Evolutionary conservation across 257 asterid species (phyloP).

Genomic region (Nicotiana sylvestris): DNA sequence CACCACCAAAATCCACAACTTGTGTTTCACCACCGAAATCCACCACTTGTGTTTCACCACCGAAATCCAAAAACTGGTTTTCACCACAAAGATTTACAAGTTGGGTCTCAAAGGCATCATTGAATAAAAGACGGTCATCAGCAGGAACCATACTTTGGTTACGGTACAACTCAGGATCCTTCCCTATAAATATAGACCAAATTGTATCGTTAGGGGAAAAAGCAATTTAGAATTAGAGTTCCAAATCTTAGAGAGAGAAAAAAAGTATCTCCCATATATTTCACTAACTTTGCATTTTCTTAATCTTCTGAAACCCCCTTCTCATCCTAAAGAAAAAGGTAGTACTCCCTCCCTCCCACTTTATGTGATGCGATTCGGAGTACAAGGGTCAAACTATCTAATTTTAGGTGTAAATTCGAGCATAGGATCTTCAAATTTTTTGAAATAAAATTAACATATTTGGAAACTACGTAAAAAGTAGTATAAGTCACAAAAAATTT

Average conservation of each 20-base stretch:
- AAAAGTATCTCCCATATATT: neutral
- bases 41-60: constrained; percentile 22
- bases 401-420: too few species aligned
- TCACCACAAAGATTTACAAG: constrained; percentile 20
- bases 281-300: neutral
- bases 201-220: constrained; percentile 19
- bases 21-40: constrained; percentile 24
- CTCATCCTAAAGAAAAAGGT: neutral
- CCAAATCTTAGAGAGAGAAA: constrained; percentile 8
- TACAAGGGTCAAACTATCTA: too few species aligned
- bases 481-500: too few species aligned
- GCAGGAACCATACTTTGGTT: constrained; percentile 27
- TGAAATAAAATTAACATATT: too few species aligned
- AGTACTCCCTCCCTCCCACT: neutral
- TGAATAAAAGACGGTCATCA: constrained; percentile 44
- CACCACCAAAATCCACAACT: constrained; percentile 18
- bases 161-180: constrained; percentile 28
- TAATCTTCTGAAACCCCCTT: neutral
- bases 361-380: too few species aligned
- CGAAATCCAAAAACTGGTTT: constrained; percentile 18
- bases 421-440: too few species aligned
- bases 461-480: too few species aligned
- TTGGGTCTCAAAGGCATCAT: constrained; percentile 55
- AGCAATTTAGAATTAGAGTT: neutral
- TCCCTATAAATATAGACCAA: constrained; percentile 17